Base-by-base conservation (phyloP, 176 grass and related monocot genomes). In the Zizania latifolia region DNA sequence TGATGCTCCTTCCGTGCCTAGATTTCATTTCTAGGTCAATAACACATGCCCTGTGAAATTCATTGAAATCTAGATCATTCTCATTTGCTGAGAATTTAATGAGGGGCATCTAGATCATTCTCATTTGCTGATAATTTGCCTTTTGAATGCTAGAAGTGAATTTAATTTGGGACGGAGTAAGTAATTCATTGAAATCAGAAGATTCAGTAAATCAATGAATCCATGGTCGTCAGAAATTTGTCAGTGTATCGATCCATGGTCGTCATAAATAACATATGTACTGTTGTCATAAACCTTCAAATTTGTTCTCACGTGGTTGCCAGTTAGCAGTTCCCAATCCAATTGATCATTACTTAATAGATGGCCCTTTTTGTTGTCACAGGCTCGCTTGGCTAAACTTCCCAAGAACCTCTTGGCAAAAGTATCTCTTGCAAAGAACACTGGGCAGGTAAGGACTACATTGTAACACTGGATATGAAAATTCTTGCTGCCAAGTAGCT, bases 371-470 rank as follows among this genome's bases (percentile, higher is more conserved):
- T 63, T 73, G 69, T 59, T 8, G 6, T 72, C 27, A 34, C 81
- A 97, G 94, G 74, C 65, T 75, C 70, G 85, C 51, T 78, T 97
- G 38, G 81, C 71, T 29, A 97, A 92, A 65, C 88, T 93, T 46
- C 88, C 91, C 29, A 97, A 93, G 86, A 93, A 83, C 63, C 88
- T 97, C 10, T 82, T 97, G 61, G 81, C 81, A 66, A 97, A 93
- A 83, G 68, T 81, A 78, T 86, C 91, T 41, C 59, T 87, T 60
- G 72, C 86, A 9, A 93, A 87, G 82, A 93, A 93, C 69, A 93
- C 91, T 11, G 88, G 82, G 28, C 81, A 93, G 43, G 94, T 97
- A 92, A 81, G 67, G 73, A 67, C 41, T 9, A 23, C 56, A 8
- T 33, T 77, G 43, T 67, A 50, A 2, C 30, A 51, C 72, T 58